Evolutionary conservation across 108 stramenopile genomes (phyloP).

Genomic region (Epipyxis sp.): DNA sequence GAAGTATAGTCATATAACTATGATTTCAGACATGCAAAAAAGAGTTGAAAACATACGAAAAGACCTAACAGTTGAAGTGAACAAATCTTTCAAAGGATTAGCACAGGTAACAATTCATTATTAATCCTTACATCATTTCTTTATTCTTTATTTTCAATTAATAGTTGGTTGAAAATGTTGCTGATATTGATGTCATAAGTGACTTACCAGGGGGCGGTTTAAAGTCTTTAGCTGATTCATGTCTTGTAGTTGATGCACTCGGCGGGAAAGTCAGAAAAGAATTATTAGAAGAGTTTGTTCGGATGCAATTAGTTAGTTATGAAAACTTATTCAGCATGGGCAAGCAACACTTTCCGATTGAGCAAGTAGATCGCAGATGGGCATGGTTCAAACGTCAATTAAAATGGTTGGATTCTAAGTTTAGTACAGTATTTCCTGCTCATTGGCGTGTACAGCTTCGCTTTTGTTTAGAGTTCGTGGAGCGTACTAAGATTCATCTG

Average conservation of each 20-base stretch:
- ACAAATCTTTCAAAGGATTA: slow-evolving; percentile 54
- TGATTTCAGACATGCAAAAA: slow-evolving; percentile 48
- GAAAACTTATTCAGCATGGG: slow-evolving; percentile 55
- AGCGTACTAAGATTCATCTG: slow-evolving; percentile 21
- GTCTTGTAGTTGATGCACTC: slow-evolving; percentile 88
- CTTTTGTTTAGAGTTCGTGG: slow-evolving; percentile 17
- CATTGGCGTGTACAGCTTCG: slow-evolving; percentile 75
- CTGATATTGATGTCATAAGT: slow-evolving; percentile 5
- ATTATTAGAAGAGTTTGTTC: slow-evolving; percentile 65
- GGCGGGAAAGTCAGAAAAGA: slow-evolving; percentile 65
- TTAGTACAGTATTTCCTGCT: slow-evolving; percentile 76
- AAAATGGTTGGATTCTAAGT: slow-evolving; percentile 66
- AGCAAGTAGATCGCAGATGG: slow-evolving; percentile 83
- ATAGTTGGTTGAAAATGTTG: slow-evolving; percentile 13
- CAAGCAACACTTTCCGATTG: slow-evolving; percentile 50
- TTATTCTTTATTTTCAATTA: not conserved
- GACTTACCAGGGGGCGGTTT: slow-evolving; percentile 29
- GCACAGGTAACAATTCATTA: not conserved
- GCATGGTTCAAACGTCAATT: slow-evolving; percentile 83
- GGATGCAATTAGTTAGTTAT: slow-evolving; percentile 78
- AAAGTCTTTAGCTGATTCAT: slow-evolving; percentile 73
- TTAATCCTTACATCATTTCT: not conserved
- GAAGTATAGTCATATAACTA: slow-evolving; percentile 48
- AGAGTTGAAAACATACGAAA: slow-evolving; percentile 41
- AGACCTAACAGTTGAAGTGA: slow-evolving; percentile 45